A percentile compares a stretch with the other conserved stretches of the same genome.
Conservation (phyloP, 1,284 basidiomycete species). For the Ganoderma meredithae region DNA sequence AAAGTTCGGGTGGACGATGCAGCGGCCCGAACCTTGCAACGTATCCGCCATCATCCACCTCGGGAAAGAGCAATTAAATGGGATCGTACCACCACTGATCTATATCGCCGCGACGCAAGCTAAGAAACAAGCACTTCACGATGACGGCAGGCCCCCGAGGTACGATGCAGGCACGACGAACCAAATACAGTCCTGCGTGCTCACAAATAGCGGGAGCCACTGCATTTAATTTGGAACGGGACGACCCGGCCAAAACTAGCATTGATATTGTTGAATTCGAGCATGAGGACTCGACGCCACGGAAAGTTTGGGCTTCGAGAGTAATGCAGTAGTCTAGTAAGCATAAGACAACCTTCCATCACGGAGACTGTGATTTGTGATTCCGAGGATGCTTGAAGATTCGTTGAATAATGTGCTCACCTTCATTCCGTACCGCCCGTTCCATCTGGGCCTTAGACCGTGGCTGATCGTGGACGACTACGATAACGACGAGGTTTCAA, state of each 20-base stretch:
- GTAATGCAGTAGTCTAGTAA: no score
- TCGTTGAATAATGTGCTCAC: slow-evolving; percentile 51
- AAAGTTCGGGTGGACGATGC: slow-evolving; percentile 52
- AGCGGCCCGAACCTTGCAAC: slow-evolving; percentile 66
- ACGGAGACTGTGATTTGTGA: no score
- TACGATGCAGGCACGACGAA: background rate
- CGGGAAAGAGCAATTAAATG: slow-evolving; percentile 64
- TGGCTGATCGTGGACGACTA: no score
- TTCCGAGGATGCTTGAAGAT: no score
- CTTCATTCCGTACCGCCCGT: slow-evolving; percentile 69
- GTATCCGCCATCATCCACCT: slow-evolving; percentile 59
- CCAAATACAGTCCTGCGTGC: slow-evolving; percentile 26
- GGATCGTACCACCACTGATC: slow-evolving; percentile 47
- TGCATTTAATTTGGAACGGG: slow-evolving; percentile 80
- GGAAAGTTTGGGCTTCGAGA: no score
- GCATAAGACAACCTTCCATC: no score
- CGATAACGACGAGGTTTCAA: no score
- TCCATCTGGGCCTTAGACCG: slow-evolving; percentile 42
- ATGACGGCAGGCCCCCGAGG: background rate
- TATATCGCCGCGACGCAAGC: slow-evolving; percentile 36
- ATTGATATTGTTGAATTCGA: slow-evolving; percentile 64
- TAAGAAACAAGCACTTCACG: background rate
- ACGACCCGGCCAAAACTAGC: slow-evolving; percentile 53
- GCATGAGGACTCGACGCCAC: slow-evolving; percentile 54
- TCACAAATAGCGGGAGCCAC: slow-evolving; percentile 71